Evolutionary conservation across 2,329 filamentous ascomycete genomes (phyloP), one percentile per base, ranked within the genome.

Genomic region (Nothophoma quercina): DNA sequence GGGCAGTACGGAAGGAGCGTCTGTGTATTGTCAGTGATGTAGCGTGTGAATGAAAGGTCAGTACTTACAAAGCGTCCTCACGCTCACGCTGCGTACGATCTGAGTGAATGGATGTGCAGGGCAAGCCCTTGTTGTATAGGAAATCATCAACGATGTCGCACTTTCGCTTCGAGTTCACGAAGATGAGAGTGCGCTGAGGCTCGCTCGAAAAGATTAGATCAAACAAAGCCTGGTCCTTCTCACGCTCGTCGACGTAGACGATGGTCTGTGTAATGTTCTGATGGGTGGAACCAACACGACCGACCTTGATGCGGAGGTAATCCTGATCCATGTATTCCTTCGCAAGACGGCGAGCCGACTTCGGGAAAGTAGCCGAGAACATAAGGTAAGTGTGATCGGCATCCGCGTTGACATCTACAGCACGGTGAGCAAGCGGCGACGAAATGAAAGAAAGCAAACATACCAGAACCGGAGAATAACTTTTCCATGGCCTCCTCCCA

Each of bases 291-390:
- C 95, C 95, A 21, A 91, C 86, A 65, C 93, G 90, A 23, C 95
- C 95, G 58, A 98, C 89, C 34, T 87, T 88, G 72, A 99, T 87
- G 18, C 89, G 90, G 42, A 96, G 81, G 65, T 91, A 87, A 33
- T 90, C 85, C 9, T 85, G 79, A 0, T 88, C 81, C 51, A 99
- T 84, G 67, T 93, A 90, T 22, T 89, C 81, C 52, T 85, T 86
- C 9, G 93, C 93, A 12, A 98, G 77, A 19, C 88, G 81, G 23
- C 92, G 90, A 58, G 90, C 86, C 0, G 78, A 79, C 77, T 89
- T 92, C 32, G 93, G 91, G 75, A 99, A 98, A 0, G 95, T 98
- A 1, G 95, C 95, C 0, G 92, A 96, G 73, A 98, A 98, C 78
- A 99, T 88, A 75, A 96, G 82, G 72, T 85, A 87, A 7, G 79